Evolutionary conservation across 1,284 basidiomycete genomes (phyloP).

Genomic region (Boletus semigastroideus): DNA sequence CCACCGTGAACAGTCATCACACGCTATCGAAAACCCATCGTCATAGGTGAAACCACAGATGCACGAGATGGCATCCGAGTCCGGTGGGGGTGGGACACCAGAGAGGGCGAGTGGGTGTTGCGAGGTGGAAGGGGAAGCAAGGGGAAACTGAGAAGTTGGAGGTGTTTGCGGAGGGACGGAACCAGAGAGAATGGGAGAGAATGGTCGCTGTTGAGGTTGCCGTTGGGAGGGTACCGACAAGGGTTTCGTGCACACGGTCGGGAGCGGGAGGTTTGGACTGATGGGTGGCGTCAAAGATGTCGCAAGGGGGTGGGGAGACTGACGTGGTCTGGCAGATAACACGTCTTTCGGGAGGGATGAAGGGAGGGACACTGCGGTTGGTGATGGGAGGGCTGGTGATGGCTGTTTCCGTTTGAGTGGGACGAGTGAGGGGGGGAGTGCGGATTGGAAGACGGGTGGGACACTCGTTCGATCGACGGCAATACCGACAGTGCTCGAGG

Average conservation of each 20-base stretch:
- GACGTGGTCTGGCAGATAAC: slow-evolving; percentile 14
- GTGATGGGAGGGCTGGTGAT: slow-evolving; percentile 23
- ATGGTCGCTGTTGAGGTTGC: slow-evolving; percentile 20
- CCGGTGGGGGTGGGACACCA: slow-evolving; percentile 28
- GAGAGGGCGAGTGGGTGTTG: slow-evolving; percentile 20
- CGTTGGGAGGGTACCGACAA: slow-evolving; percentile 14
- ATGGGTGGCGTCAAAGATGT: slow-evolving; percentile 19
- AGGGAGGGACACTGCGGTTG: slow-evolving; percentile 10
- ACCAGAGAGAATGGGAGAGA: slow-evolving; percentile 18
- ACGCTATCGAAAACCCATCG: slow-evolving; percentile 92
- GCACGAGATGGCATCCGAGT: slow-evolving; percentile 58
- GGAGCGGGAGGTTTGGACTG: slow-evolving; percentile 5
- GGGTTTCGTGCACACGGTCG: slow-evolving; percentile 12
- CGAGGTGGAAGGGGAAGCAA: slow-evolving; percentile 24
- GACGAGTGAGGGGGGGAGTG: slow-evolving; percentile 35
- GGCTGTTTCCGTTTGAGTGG: slow-evolving; percentile 43
- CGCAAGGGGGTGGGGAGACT: slow-evolving; percentile 17
- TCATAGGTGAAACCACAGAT: slow-evolving; percentile 77
- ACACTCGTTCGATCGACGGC: slow-evolving; percentile 23
- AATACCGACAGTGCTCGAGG: slow-evolving; percentile 27
- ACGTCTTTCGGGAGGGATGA: slow-evolving; percentile 8
- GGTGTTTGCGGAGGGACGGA: slow-evolving; percentile 18
- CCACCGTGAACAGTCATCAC: slow-evolving; percentile 88
- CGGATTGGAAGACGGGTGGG: slow-evolving; percentile 22
- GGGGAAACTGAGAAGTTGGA: slow-evolving; percentile 13